Percentiles rank a stretch among this genome's conserved stretches.
These are phyloP conservation scores for Coemansia sp. DNA, from an alignment of 192 early-diverging fungal genomes.

Conservation along the genomic window DNA sequence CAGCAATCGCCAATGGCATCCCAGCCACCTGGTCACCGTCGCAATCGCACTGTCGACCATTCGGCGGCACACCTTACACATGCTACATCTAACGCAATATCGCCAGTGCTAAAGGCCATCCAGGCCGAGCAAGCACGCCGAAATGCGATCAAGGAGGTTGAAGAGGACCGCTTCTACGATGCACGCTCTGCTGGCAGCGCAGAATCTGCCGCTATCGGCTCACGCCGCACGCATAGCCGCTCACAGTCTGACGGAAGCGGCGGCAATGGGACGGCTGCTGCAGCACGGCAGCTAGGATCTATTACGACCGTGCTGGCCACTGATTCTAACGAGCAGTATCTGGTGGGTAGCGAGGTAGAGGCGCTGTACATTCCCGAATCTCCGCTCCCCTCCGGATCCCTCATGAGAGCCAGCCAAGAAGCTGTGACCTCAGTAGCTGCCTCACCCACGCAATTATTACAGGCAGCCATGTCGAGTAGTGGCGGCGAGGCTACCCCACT, in stretches of 20 bases:
- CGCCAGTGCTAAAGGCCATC: conserved; percentile 40
- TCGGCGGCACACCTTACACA: background rate
- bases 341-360: background rate
- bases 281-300: background rate
- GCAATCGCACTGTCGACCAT: conserved; percentile 21
- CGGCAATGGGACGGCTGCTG: background rate
- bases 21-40: conserved; percentile 16
- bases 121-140: conserved; percentile 38
- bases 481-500: conserved; percentile 22
- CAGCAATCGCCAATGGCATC: conserved; percentile 20
- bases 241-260: conserved; percentile 8
- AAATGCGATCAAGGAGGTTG: conserved; percentile 16
- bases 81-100: conserved; percentile 2
- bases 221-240: conserved; percentile 2
- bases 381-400: conserved; percentile 33
- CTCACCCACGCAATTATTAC: background rate
- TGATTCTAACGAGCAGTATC: background rate
- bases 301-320: conserved; percentile 6
- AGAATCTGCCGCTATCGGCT: background rate
- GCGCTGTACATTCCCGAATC: conserved; percentile 28
- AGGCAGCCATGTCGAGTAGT: background rate
- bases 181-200: conserved; percentile 8
- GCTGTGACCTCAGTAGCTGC: background rate
- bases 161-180: conserved; percentile 26
- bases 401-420: conserved; percentile 15